Conservation (phyloP, 2,329 filamentous ascomycete species). For the Xylaria sp. region DNA sequence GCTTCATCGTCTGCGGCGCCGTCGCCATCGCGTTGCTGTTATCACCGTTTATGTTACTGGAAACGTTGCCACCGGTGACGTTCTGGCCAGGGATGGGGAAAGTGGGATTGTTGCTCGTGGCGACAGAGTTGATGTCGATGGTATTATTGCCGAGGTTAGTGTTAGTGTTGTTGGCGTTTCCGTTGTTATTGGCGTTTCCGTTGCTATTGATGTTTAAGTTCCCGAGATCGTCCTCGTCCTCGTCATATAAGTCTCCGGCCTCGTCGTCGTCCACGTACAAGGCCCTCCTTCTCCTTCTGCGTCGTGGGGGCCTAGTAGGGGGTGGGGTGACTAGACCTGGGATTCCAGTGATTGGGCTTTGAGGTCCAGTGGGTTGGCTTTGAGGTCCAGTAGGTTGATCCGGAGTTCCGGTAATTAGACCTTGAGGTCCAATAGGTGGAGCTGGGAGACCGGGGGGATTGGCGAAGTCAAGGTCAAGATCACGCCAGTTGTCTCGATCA, state of each 20-base stretch:
- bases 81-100: neutral
- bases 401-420: no score
- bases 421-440: neutral
- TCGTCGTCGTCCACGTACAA: no score
- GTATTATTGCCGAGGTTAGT: no score
- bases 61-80: neutral
- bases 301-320: no score
- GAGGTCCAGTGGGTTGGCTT: no score
- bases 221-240: neutral
- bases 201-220: neutral
- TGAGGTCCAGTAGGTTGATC: no score
- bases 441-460: neutral
- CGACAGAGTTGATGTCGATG: no score
- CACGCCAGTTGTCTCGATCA: conserved; percentile 9
- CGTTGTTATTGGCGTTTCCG: neutral
- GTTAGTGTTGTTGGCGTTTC: neutral
- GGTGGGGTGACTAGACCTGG: no score
- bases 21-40: neutral
- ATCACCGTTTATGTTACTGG: neutral
- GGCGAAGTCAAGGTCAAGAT: neutral
- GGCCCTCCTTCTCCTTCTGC: no score
- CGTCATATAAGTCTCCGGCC: no score
- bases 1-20: neutral
- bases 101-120: neutral
- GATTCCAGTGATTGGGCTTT: no score